Base-by-base conservation (phyloP, 192 early-diverging fungal species). In the Coemansia sp. region DNA sequence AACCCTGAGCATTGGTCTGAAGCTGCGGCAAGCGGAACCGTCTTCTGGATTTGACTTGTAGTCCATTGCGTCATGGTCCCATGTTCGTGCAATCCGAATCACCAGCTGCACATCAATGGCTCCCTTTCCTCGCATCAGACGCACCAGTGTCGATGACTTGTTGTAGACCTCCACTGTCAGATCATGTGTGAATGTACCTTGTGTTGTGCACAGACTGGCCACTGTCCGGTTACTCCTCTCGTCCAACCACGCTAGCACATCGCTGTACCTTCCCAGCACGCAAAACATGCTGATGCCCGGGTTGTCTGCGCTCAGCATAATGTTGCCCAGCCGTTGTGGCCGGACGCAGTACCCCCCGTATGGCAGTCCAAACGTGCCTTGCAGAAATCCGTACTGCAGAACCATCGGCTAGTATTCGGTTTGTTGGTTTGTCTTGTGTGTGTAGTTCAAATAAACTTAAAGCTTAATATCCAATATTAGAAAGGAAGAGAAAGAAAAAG, bases 261-360 rank as follows among this genome's bases (percentile, higher is more conserved):
- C 68, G 22, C 42, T 39, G 58, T 68, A 74, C n/a, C 41, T 63
- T 11, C 79, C 79, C 17, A 75, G 42, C 12, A 82, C 66, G 63
- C 79, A 76, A 46, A 76, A 82, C 79, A 82, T 82, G 7, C 56
- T 17, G 10, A 57, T 57, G 42, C 76, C 25, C 11, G 61, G 51
- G 65, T 73, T 82, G 61, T 64, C 68, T 1, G 74, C 64, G 19
- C 55, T 63, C 54, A 82, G 60, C 4, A 65, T 13, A 32, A 82
- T 72, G 20, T 72, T 67, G 42, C 42, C 38, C 7, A 78, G 59
- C 6, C 1, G 20, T 1, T 46, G 51, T 4, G 76, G 76, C 9
- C 55, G 61, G 5, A 83, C 70, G 22, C 72, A 75, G 66, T 83
- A 83, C 2, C 81, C 81, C 45, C 81, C 81, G 39, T 83, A 83